Evolutionary conservation across 345 rosid genomes (phyloP), one percentile per base, ranked within the genome.

Genomic region (rapeseed (Brassica napus)): DNA sequence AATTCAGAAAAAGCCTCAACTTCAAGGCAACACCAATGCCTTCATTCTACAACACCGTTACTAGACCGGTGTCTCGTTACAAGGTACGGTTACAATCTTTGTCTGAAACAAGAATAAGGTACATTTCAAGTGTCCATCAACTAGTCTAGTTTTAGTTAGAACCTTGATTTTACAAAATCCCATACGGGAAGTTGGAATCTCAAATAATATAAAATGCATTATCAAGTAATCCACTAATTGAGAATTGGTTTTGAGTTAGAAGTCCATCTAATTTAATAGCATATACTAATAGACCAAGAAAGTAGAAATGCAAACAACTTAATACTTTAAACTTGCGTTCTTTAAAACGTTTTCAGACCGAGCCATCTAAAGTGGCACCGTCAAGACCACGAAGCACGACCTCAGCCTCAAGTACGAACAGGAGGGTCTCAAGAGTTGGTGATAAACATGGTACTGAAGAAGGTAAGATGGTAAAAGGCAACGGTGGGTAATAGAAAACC

Each of bases 1-100:
- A 85, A 54, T 68, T 87, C 58, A 83, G 97, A 59, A 88, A 86
- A 78, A 87, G 91, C 84, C 94, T 94, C 32, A 90, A 94, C 74
- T 94, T 94, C 72, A 92, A 89, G 80, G 97, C 98, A 66, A 86
- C 82, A 18, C 97, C 97, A 15, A 89, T 92, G 97, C 97, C 98
- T 81, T 87, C 92, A 66, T 94, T 94, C 83, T 92, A 94, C 78
- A 88, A 86, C 34, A 75, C 6, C 24, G 54, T 76, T 4, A 59
- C 64, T 28, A 32, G 78, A 42, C 82, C 75, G 9, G 79, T 14
- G 16, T 85, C 86, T 44, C 81, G 61, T 49, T 82, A 74, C 84
- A 89, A 86, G 97, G 97, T 94, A n/a, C 18, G 1, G 32, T 64
- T 49, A 2, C 64, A 55, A 72, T 2, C 16, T 11, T 23, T 28